Conservation (phyloP, 1,139 yeast species). For the Yamadazyma epiphylla region DNA sequence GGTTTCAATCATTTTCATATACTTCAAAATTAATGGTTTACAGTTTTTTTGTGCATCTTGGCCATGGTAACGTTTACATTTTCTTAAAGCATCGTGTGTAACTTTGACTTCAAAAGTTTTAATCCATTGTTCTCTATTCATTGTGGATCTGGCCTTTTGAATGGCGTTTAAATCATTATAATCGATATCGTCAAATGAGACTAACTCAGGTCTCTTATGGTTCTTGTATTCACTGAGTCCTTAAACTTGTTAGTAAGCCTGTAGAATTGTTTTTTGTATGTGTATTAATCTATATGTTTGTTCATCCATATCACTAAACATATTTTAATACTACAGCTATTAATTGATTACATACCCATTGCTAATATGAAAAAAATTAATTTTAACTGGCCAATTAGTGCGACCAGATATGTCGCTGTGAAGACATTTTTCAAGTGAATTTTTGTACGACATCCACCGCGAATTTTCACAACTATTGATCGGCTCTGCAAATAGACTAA, state of each 20-base stretch:
- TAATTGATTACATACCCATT: background rate
- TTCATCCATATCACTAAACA: no score
- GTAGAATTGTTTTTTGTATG: no score
- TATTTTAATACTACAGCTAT: no score
- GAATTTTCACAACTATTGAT: no score
- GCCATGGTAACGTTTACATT: slow-evolving; percentile 71
- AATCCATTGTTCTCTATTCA: slow-evolving; percentile 79
- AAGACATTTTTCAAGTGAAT: no score
- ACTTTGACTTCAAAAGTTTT: slow-evolving; percentile 65
- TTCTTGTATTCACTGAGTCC: slow-evolving; percentile 28
- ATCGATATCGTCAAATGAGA: slow-evolving; percentile 81
- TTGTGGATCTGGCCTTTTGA: slow-evolving; percentile 69
- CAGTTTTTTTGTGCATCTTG: slow-evolving; percentile 74
- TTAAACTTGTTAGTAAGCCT: no score
- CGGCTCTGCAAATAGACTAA: no score
- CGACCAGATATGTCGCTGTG: background rate
- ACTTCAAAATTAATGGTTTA: slow-evolving; percentile 62
- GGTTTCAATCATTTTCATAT: slow-evolving; percentile 70
- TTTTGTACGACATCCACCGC: no score
- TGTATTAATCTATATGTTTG: no score
- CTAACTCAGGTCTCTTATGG: slow-evolving; percentile 69
- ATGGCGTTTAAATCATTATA: slow-evolving; percentile 64
- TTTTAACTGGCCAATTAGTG: background rate
- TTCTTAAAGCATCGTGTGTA: slow-evolving; percentile 70
- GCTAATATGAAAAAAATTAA: background rate